Evolutionary conservation across 2,329 filamentous ascomycete species (phyloP).

Genomic region (Exophiala oligosperma): DNA sequence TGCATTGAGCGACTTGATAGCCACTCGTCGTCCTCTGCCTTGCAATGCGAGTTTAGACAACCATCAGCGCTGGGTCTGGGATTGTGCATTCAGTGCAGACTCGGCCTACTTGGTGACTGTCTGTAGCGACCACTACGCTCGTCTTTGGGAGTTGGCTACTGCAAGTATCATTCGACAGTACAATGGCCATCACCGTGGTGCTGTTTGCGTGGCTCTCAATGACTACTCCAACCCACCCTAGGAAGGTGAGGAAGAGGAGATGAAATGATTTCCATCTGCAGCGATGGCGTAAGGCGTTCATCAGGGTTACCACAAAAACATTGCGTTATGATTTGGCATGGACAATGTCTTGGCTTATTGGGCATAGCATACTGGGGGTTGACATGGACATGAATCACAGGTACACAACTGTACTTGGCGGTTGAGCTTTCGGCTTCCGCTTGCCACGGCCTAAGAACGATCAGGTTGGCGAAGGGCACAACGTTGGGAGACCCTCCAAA

Average conservation of each 20-base stretch:
- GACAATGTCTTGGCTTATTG: no score
- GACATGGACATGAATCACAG: not conserved
- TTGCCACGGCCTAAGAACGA: not conserved
- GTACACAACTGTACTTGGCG: not conserved
- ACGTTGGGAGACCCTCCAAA: no score
- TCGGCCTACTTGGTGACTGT: conserved; percentile 91
- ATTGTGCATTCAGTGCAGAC: conserved; percentile 92
- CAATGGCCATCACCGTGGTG: conserved; percentile 88
- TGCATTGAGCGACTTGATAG: conserved; percentile 23
- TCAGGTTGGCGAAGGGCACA: not conserved
- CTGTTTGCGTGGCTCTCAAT: conserved; percentile 89
- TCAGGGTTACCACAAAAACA: not conserved
- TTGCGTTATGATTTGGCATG: not conserved
- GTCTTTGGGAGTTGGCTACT: conserved; percentile 83
- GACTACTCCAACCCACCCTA: conserved; percentile 59
- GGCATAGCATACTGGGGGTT: no score
- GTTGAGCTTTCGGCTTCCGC: not conserved
- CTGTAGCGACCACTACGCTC: conserved; percentile 89
- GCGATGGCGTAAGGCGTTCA: not conserved
- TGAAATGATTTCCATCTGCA: not conserved
- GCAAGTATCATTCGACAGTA: conserved; percentile 93
- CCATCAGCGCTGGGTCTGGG: conserved; percentile 97
- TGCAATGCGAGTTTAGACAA: conserved; percentile 84
- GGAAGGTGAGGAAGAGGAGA: conserved; percentile 7
- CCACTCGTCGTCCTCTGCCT: conserved; percentile 54